phyloP scores from a whole-genome alignment of 1,139 yeast species.

The Suhomyces chickasaworum region DNA sequence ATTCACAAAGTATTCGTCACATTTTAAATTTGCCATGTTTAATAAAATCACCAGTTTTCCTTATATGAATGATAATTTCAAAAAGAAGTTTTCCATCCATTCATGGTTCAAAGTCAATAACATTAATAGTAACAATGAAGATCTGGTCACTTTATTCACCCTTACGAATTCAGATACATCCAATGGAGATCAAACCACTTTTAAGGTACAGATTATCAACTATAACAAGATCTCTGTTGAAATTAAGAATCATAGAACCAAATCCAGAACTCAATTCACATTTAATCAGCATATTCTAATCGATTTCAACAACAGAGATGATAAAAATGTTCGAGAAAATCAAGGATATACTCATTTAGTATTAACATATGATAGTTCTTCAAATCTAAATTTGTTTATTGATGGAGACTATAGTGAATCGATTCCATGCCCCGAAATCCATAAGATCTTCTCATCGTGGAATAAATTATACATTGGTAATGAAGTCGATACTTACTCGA shows the following conservation, averaged over 20 bases:
- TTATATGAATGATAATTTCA: conserved; percentile 12
- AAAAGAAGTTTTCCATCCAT: conserved; percentile 28
- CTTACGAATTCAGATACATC: conserved; percentile 30
- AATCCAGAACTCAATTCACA: conserved; percentile 32
- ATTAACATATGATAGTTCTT: conserved; percentile 40
- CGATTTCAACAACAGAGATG: neutral
- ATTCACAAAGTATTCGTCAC: conserved; percentile 28
- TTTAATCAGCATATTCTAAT: conserved; percentile 36
- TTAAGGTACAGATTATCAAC: conserved; percentile 34
- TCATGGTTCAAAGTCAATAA: conserved; percentile 40
- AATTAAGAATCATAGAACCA: conserved; percentile 26
- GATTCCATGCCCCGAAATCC: conserved; percentile 44
- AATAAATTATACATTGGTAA: conserved; percentile 43
- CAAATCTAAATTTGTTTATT: conserved; percentile 40
- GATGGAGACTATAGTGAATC: conserved; percentile 50
- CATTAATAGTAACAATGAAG: conserved; percentile 16
- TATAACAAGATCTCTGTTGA: conserved; percentile 37
- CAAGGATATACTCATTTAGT: conserved; percentile 38
- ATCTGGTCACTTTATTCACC: conserved; percentile 28
- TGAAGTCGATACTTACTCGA: conserved; percentile 12
- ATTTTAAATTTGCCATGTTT: conserved; percentile 36
- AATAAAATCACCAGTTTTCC: conserved; percentile 21
- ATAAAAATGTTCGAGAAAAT: neutral
- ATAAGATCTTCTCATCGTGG: conserved; percentile 34
- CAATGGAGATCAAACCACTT: conserved; percentile 24